Evolutionary conservation across 371 early-diverging fungal genomes (phyloP).

Genomic region (Mucor saturninus): DNA sequence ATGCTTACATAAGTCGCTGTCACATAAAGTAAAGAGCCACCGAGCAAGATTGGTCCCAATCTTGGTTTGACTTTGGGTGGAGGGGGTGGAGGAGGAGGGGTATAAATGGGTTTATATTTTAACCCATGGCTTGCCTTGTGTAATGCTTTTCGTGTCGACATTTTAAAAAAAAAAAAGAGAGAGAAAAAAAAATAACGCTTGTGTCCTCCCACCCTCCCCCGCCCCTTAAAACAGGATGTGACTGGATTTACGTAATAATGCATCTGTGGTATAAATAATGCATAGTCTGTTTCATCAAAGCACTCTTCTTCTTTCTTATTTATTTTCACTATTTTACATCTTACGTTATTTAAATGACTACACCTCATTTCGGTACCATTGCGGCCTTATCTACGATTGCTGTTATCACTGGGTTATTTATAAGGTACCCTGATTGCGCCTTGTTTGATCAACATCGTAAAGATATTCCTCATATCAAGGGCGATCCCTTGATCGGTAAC

Average conservation of each 20-base stretch:
- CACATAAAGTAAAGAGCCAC: slow-evolving; percentile 50
- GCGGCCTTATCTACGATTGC: slow-evolving; percentile 20
- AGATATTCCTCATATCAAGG: slow-evolving; percentile 15
- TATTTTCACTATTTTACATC: neutral
- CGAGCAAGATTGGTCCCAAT: slow-evolving; percentile 46
- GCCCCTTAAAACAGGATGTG: neutral
- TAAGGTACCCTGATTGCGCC: slow-evolving; percentile 40
- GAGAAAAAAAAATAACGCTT: neutral
- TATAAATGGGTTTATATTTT: slow-evolving; percentile 29
- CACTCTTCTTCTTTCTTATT: neutral
- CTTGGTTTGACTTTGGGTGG: slow-evolving; percentile 30
- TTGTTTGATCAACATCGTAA: slow-evolving; percentile 33
- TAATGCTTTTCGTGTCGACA: slow-evolving; percentile 16
- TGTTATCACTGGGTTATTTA: slow-evolving; percentile 21
- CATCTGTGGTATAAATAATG: too few relatives aligned
- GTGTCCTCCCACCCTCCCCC: neutral
- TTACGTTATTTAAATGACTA: too few relatives aligned
- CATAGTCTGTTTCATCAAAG: too few relatives aligned
- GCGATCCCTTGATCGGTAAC: slow-evolving; percentile 37
- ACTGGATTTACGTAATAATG: neutral
- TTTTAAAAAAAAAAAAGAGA: neutral
- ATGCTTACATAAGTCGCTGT: slow-evolving; percentile 54
- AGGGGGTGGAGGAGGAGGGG: slow-evolving; percentile 27
- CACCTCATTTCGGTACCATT: neutral
- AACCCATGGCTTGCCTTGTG: slow-evolving; percentile 17